These are phyloP conservation scores for Leptodontidium sp. DNA, from an alignment of 2,329 filamentous ascomycete genomes.

Conservation along the genomic window DNA sequence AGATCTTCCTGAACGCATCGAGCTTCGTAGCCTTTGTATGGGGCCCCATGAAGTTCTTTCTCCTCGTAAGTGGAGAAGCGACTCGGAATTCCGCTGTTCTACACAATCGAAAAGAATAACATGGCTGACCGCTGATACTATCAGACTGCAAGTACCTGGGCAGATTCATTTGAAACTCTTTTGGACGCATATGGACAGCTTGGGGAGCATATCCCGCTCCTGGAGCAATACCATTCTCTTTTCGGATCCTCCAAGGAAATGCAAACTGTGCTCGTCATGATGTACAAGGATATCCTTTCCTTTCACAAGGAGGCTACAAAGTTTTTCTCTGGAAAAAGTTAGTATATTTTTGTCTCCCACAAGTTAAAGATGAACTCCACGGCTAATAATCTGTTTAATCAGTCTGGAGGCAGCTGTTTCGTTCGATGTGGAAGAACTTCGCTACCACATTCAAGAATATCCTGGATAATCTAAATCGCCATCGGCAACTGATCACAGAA, in stretches of 20 bases:
- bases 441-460: slow-evolving; percentile 43
- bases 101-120: too few relatives aligned
- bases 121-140: not conserved
- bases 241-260: slow-evolving; percentile 47
- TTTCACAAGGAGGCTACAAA: slow-evolving; percentile 49
- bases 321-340: slow-evolving; percentile 43
- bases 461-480: slow-evolving; percentile 42
- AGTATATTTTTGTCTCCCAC: not conserved
- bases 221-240: slow-evolving; percentile 46
- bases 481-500: slow-evolving; percentile 43
- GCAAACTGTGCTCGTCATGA: slow-evolving; percentile 44
- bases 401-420: slow-evolving; percentile 46
- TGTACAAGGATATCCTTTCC: slow-evolving; percentile 51
- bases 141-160: slow-evolving; percentile 46
- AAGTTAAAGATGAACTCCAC: too few relatives aligned
- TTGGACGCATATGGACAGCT: slow-evolving; percentile 51
- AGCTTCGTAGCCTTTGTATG: slow-evolving; percentile 48
- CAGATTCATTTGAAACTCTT: slow-evolving; percentile 49
- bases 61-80: slow-evolving; percentile 38
- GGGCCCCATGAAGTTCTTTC: slow-evolving; percentile 51
- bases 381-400: too few relatives aligned
- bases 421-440: slow-evolving; percentile 47
- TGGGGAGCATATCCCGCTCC: slow-evolving; percentile 49
- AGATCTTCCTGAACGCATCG: slow-evolving; percentile 48
- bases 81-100: too few relatives aligned